Evolutionary conservation across 2,329 filamentous ascomycete species (phyloP).

Genomic region (Aspergillus candidus): DNA sequence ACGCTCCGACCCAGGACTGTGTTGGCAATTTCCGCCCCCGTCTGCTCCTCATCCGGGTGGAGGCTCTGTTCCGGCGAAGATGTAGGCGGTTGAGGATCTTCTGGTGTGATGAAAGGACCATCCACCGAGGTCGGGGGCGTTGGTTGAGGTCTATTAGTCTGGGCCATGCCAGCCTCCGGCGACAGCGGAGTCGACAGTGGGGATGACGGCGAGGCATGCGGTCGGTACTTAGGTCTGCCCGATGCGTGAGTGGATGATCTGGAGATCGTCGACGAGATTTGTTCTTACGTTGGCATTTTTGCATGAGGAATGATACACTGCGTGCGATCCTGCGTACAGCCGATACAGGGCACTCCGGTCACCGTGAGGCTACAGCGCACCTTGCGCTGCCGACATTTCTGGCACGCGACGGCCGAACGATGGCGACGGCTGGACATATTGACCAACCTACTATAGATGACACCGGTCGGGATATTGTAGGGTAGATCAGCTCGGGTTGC

Average conservation of each 20-base stretch:
- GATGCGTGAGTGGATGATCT: no score
- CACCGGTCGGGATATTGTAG: no score
- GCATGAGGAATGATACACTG: constrained; percentile 18
- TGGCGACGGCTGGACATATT: not conserved
- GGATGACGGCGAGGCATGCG: no score
- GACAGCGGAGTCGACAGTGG: no score
- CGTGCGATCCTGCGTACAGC: constrained; percentile 23
- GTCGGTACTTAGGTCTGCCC: no score
- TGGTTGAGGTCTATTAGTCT: no score
- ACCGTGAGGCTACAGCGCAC: constrained; percentile 20
- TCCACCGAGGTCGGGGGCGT: no score
- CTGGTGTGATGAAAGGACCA: no score
- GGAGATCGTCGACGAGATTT: no score
- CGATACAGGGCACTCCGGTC: constrained; percentile 23
- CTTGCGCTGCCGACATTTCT: constrained; percentile 17
- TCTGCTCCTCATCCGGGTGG: constrained; percentile 15
- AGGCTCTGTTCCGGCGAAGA: not conserved
- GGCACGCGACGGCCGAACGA: constrained; percentile 11
- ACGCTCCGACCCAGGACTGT: constrained; percentile 12
- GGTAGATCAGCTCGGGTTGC: no score
- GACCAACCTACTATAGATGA: no score
- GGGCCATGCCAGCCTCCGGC: no score
- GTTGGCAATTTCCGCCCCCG: constrained; percentile 17
- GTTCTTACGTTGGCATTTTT: not conserved
- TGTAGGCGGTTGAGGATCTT: not conserved